These are phyloP conservation scores for Penicillium freii DNA, from an alignment of 2,329 filamentous ascomycete species.

Conservation along the genomic window DNA sequence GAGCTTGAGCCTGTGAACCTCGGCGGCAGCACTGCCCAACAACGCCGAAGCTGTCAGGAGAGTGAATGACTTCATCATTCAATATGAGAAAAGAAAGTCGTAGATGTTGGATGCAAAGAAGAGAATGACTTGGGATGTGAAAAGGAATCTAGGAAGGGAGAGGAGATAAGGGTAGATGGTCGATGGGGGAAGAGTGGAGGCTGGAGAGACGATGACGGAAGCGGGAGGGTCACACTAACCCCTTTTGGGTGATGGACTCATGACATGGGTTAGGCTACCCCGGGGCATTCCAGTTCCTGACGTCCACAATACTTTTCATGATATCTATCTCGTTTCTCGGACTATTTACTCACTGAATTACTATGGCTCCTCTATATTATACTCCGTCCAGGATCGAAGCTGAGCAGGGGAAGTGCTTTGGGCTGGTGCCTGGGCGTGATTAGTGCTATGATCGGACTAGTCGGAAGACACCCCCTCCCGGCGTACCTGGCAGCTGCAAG, in stretches of 20 bases:
- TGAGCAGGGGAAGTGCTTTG: background rate
- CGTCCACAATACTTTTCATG: background rate
- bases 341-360: background rate
- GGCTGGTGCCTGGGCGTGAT: background rate
- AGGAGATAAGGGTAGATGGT: conserved; percentile 32
- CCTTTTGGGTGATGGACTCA: conserved; percentile 5
- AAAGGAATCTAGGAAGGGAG: conserved; percentile 5
- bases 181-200: conserved; percentile 18
- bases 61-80: conserved; percentile 77
- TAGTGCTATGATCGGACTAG: conserved; percentile 11
- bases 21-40: conserved; percentile 78
- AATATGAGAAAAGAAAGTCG: conserved; percentile 29
- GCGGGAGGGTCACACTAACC: conserved; percentile 23
- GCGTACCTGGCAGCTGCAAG: conserved; percentile 25
- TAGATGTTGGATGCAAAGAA: conserved; percentile 15
- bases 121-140: conserved; percentile 12
- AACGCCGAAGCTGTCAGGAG: conserved; percentile 75
- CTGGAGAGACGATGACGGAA: conserved; percentile 30
- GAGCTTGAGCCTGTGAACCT: conserved; percentile 93
- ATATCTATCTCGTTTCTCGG: background rate
- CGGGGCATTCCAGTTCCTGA: background rate
- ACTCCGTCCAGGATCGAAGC: background rate
- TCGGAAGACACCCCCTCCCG: conserved; percentile 7
- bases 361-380: background rate
- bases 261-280: background rate